These are phyloP conservation scores for Apophysomyces elegans DNA, from an alignment of 371 early-diverging fungal genomes.

Conservation along the genomic window DNA sequence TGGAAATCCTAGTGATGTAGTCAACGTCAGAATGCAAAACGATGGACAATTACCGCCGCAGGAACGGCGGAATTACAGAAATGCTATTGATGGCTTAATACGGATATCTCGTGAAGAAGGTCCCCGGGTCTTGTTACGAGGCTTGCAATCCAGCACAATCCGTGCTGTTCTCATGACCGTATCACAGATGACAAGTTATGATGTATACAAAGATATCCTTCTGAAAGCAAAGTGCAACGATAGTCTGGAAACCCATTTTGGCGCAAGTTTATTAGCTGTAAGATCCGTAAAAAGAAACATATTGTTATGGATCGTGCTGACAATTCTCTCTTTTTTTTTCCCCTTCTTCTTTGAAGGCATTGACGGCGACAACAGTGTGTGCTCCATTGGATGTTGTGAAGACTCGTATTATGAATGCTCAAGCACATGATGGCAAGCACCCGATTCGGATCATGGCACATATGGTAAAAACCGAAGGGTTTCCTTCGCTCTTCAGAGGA, in stretches of 20 bases:
- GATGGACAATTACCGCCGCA: constrained; percentile 68
- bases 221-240: constrained; percentile 56
- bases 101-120: constrained; percentile 70
- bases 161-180: constrained; percentile 73
- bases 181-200: constrained; percentile 70
- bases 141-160: constrained; percentile 65
- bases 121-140: constrained; percentile 55
- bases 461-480: constrained; percentile 75
- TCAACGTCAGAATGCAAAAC: constrained; percentile 77
- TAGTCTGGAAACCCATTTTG: constrained; percentile 64
- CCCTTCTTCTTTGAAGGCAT: constrained; percentile 53
- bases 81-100: constrained; percentile 69
- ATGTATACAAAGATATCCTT: constrained; percentile 61
- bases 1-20: constrained; percentile 79
- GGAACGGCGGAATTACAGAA: constrained; percentile 65
- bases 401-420: constrained; percentile 86
- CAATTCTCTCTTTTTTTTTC: not conserved
- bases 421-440: constrained; percentile 29
- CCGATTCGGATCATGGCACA: constrained; percentile 58
- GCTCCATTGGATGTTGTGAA: constrained; percentile 91
- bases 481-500: constrained; percentile 84
- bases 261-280: constrained; percentile 66
- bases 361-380: constrained; percentile 88
- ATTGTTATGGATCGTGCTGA: not conserved
- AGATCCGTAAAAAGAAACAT: constrained; percentile 5